phyloP scores from a whole-genome alignment of 306 rosid species.

The Quercus wislizeni region DNA sequence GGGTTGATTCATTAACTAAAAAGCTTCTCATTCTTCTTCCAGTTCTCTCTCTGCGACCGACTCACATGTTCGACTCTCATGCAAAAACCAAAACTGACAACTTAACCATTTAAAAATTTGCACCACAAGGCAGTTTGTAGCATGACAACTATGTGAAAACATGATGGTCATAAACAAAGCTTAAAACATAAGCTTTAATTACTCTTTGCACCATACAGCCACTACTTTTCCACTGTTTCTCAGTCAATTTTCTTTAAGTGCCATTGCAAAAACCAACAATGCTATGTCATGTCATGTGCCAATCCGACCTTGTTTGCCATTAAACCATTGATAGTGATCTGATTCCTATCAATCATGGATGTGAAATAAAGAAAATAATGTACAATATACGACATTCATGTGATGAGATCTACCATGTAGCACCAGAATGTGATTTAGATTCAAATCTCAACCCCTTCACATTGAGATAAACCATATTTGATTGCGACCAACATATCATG shows the following conservation, averaged over 20 bases:
- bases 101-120: background rate
- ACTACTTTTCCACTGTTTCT: background rate
- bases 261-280: constrained; percentile 1
- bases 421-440: constrained; percentile 30
- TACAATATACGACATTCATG: background rate
- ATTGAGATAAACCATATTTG: background rate
- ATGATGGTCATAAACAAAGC: constrained; percentile 11
- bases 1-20: background rate
- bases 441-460: constrained; percentile 12
- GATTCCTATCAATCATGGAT: constrained; percentile 20
- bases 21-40: background rate
- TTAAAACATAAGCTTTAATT: constrained; percentile 9
- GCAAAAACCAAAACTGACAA: constrained; percentile 14
- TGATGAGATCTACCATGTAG: constrained; percentile 31
- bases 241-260: background rate
- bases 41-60: background rate
- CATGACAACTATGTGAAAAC: constrained; percentile 23
- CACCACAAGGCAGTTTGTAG: background rate
- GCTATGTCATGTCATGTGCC: constrained; percentile 29
- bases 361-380: constrained; percentile 1
- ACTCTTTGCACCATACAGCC: constrained; percentile 19
- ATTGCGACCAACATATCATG: background rate
- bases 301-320: background rate
- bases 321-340: constrained; percentile 24
- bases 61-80: constrained; percentile 27